Conservation (phyloP, 2,329 filamentous ascomycete genomes). For the Aureobasidium sp. region DNA sequence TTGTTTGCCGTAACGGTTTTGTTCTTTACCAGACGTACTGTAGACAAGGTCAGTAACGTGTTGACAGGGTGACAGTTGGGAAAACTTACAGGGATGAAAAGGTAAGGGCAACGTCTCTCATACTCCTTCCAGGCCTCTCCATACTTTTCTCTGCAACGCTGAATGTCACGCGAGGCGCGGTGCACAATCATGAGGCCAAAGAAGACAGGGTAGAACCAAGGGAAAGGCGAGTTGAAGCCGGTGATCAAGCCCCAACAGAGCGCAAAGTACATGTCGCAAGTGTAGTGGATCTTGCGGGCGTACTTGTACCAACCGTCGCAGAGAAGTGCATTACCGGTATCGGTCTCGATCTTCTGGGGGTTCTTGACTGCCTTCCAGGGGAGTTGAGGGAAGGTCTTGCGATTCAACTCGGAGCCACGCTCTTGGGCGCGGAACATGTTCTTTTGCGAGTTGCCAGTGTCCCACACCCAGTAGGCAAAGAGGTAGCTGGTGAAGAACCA, state of each 20-base stretch:
- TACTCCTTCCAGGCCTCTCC: conserved; percentile 78
- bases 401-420: conserved; percentile 60
- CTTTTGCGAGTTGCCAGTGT: conserved; percentile 82
- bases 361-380: conserved; percentile 80
- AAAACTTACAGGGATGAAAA: conserved; percentile 63
- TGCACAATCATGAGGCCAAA: conserved; percentile 75
- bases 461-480: conserved; percentile 17
- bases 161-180: conserved; percentile 67
- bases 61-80: too few relatives aligned
- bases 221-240: conserved; percentile 73
- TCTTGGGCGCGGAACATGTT: conserved; percentile 82
- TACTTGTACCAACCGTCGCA: conserved; percentile 75
- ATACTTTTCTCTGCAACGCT: conserved; percentile 70
- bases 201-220: conserved; percentile 84
- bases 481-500: conserved; percentile 15
- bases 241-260: conserved; percentile 74
- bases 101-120: conserved; percentile 69
- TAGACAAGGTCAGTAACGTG: neutral
- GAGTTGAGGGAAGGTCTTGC: conserved; percentile 83
- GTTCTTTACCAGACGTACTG: conserved; percentile 9
- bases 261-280: conserved; percentile 72
- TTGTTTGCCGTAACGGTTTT: neutral
- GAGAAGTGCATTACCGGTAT: conserved; percentile 68
- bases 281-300: conserved; percentile 55
- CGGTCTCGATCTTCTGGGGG: conserved; percentile 67